A percentile compares a stretch with the other conserved stretches of the same genome.
phyloP scores from a whole-genome alignment of 805 yeast species.

The Cyberlindnera veronae region DNA sequence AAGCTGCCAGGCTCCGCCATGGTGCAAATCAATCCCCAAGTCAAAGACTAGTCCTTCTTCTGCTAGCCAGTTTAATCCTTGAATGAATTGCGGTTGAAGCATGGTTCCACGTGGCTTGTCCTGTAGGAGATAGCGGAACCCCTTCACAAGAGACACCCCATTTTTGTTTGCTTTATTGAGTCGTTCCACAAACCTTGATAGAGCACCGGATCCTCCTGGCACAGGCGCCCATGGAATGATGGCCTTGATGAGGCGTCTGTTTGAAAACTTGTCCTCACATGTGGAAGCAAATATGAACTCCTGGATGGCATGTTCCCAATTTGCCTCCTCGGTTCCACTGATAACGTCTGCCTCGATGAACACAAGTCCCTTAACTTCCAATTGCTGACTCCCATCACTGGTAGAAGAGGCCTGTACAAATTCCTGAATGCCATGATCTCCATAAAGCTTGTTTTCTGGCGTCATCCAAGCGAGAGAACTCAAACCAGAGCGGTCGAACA shows the following conservation, averaged over 20 bases:
- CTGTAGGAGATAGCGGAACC: slow-evolving; percentile 41
- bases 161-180: slow-evolving; percentile 16
- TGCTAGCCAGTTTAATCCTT: slow-evolving; percentile 34
- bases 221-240: slow-evolving; percentile 47
- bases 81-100: slow-evolving; percentile 28
- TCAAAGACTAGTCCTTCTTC: slow-evolving; percentile 34
- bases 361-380: slow-evolving; percentile 10
- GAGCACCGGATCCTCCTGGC: slow-evolving; percentile 29
- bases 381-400: neutral
- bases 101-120: slow-evolving; percentile 39
- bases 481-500: slow-evolving; percentile 15
- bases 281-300: slow-evolving; percentile 13
- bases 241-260: slow-evolving; percentile 21
- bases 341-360: slow-evolving; percentile 21
- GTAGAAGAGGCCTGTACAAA: neutral
- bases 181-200: slow-evolving; percentile 15
- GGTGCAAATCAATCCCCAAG: slow-evolving; percentile 39
- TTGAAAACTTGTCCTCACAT: neutral
- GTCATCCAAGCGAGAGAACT: slow-evolving; percentile 18
- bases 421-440: slow-evolving; percentile 14
- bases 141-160: slow-evolving; percentile 29
- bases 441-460: slow-evolving; percentile 8
- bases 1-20: slow-evolving; percentile 39
- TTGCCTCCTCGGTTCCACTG: slow-evolving; percentile 10
- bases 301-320: slow-evolving; percentile 16